phyloP scores from a whole-genome alignment of 345 rosid genomes.

The Triadica sebifera region DNA sequence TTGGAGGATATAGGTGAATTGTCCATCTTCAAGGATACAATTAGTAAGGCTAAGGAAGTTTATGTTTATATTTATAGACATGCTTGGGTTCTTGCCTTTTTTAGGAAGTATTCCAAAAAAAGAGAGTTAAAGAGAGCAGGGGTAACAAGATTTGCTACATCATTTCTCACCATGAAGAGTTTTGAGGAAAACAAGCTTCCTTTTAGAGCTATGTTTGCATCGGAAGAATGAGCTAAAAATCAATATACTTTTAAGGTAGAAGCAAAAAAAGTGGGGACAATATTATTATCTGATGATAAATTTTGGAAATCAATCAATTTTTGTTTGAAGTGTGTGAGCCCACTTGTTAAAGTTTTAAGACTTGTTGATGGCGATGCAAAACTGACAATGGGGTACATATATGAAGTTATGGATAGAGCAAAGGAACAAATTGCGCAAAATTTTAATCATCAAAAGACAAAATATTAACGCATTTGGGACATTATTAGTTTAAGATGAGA shows the following conservation, averaged over 20 bases:
- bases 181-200: background rate
- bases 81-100: too few relatives aligned
- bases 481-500: background rate
- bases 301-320: conserved; percentile 9
- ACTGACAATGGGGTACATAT: background rate
- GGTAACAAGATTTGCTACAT: conserved; percentile 6
- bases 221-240: conserved; percentile 3
- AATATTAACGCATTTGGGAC: background rate
- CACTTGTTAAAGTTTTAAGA: background rate
- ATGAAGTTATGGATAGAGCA: background rate
- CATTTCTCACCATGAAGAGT: conserved; percentile 2
- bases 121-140: background rate
- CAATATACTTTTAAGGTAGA: background rate
- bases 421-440: background rate
- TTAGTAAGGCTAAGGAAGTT: too few relatives aligned
- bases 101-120: background rate
- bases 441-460: background rate
- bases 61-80: too few relatives aligned
- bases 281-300: background rate
- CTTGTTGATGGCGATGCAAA: background rate
- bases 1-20: too few relatives aligned
- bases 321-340: conserved; percentile 8
- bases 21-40: too few relatives aligned
- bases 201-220: conserved; percentile 11
- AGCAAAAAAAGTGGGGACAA: background rate